A percentile compares a stretch with the other conserved stretches of the same genome.
Evolutionary conservation across 768 basidiomycete genomes (phyloP).

Genomic region (Rhizopogon vulgaris): DNA sequence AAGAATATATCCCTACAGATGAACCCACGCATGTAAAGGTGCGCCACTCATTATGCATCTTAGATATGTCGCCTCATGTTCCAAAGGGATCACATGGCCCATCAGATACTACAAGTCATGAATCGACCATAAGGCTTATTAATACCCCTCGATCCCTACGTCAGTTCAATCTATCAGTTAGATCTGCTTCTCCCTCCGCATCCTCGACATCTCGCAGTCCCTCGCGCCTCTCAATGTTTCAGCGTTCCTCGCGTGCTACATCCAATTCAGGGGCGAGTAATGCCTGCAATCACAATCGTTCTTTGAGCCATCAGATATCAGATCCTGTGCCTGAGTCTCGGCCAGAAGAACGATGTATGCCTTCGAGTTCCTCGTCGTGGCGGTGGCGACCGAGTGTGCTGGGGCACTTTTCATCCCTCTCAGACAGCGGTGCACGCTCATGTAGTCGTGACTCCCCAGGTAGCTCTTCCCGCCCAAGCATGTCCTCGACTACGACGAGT

Average conservation of each 20-base stretch:
- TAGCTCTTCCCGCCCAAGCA: conserved; percentile 48
- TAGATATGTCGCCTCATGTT: conserved; percentile 12
- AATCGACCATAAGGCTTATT: conserved; percentile 30
- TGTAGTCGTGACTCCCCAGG: conserved; percentile 35
- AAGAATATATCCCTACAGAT: conserved; percentile 18
- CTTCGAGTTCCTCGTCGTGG: conserved; percentile 26
- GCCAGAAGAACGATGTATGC: conserved; percentile 7
- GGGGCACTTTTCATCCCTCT: conserved; percentile 52
- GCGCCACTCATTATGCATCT: conserved; percentile 20
- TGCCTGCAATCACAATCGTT: conserved; percentile 37
- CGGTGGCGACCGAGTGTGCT: conserved; percentile 63
- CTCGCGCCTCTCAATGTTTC: conserved; percentile 40
- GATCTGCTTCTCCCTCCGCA: conserved; percentile 34
- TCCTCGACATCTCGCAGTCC: conserved; percentile 28
- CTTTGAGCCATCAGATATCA: conserved; percentile 44
- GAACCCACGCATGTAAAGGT: conserved; percentile 13
- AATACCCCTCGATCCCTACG: conserved; percentile 34
- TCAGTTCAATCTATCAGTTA: conserved; percentile 37
- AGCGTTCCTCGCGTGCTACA: conserved; percentile 24
- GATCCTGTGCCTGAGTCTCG: conserved; percentile 14
- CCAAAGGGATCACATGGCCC: conserved; percentile 19
- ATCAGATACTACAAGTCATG: conserved; percentile 19
- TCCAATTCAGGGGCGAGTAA: conserved; percentile 21
- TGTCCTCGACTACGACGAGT: conserved; percentile 55
- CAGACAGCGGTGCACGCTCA: conserved; percentile 37